Conservation (phyloP, 2,329 filamentous ascomycete species). For the Cryphonectria radicalis region DNA sequence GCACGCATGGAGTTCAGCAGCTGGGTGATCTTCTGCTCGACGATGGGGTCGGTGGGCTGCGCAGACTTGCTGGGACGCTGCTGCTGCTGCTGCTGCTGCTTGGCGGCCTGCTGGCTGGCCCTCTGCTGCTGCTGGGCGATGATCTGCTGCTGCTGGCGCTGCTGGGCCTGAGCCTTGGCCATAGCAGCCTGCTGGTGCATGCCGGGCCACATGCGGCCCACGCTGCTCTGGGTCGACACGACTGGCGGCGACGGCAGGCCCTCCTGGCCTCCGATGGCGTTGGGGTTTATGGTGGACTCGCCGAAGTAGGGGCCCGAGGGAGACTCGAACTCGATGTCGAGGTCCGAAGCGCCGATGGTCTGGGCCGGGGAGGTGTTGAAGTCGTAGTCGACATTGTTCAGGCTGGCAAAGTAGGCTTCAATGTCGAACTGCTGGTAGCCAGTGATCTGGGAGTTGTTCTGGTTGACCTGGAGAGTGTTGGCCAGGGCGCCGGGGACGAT, state of each 20-base stretch:
- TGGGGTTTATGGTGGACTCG: conserved; percentile 69
- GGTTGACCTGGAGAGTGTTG: conserved; percentile 78
- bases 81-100: conserved; percentile 40
- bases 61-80: conserved; percentile 52
- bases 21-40: conserved; percentile 93
- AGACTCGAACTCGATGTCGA: conserved; percentile 73
- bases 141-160: conserved; percentile 68
- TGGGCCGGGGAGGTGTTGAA: conserved; percentile 72
- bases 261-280: conserved; percentile 68
- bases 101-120: conserved; percentile 40
- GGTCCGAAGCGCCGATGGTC: conserved; percentile 62
- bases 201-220: conserved; percentile 84
- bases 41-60: conserved; percentile 67
- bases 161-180: conserved; percentile 72
- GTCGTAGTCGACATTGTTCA: conserved; percentile 68
- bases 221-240: conserved; percentile 54
- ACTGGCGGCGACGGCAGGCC: conserved; percentile 51
- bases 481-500: conserved; percentile 83
- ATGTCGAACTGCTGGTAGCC: conserved; percentile 56
- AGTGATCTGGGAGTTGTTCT: conserved; percentile 57
- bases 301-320: conserved; percentile 67
- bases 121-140: conserved; percentile 60
- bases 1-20: conserved; percentile 91
- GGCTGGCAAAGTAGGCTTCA: conserved; percentile 55
- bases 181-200: conserved; percentile 90